These are phyloP conservation scores for Ascochyta lentis DNA, from an alignment of 2,329 filamentous ascomycete genomes.

Conservation along the genomic window DNA sequence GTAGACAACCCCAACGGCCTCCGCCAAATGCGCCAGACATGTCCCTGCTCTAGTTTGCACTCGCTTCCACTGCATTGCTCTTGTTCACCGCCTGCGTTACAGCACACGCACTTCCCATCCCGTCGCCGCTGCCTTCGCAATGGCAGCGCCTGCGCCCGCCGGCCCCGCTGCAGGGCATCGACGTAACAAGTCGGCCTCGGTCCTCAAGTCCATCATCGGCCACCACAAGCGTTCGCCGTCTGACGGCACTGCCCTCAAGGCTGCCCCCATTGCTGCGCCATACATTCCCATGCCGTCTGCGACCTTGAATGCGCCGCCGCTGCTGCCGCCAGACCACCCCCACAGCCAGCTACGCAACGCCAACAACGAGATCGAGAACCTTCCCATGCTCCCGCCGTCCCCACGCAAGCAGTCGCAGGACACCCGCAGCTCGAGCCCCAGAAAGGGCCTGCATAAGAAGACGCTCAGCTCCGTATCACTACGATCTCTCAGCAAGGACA, in stretches of 20 bases:
- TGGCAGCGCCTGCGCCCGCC: constrained; percentile 35
- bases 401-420: constrained; percentile 50
- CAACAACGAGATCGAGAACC: constrained; percentile 40
- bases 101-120: constrained; percentile 3
- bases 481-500: constrained; percentile 57
- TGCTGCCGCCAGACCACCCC: constrained; percentile 60
- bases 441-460: constrained; percentile 57
- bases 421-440: constrained; percentile 40
- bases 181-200: constrained; percentile 51
- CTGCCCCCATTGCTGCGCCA: constrained; percentile 25
- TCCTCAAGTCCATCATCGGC: constrained; percentile 61
- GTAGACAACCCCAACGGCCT: constrained; percentile 11
- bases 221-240: constrained; percentile 58
- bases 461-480: constrained; percentile 62
- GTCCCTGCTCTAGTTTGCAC: constrained; percentile 15
- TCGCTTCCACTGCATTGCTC: constrained; percentile 2
- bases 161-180: constrained; percentile 40
- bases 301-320: constrained; percentile 47
- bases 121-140: constrained; percentile 21
- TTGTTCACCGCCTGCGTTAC: constrained; percentile 1
- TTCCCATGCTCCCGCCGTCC: constrained; percentile 34
- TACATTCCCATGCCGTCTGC: constrained; percentile 31
- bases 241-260: constrained; percentile 43
- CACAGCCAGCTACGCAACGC: constrained; percentile 46
- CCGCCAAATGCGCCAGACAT: constrained; percentile 13